phyloP scores from a whole-genome alignment of 768 basidiomycete genomes.

The Lentinula guzmanii region DNA sequence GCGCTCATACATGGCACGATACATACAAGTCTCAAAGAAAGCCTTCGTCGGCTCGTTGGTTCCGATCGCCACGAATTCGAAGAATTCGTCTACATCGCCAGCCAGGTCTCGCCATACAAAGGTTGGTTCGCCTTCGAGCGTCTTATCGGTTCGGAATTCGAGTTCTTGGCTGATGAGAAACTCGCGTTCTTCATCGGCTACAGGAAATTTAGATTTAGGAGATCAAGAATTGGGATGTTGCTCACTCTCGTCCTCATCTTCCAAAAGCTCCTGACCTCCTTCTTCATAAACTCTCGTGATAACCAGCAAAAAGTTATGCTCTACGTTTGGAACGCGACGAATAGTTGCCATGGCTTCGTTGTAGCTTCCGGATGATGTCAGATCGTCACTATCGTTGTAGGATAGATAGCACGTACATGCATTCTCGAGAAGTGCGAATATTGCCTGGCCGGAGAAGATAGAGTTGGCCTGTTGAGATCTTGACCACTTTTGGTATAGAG shows the following conservation, averaged over 20 bases:
- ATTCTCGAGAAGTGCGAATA: conserved; percentile 88
- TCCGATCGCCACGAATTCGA: conserved; percentile 81
- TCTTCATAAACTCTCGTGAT: conserved; percentile 97
- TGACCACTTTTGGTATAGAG: conserved; percentile 50
- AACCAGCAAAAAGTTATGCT: conserved; percentile 84
- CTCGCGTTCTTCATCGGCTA: conserved; percentile 90
- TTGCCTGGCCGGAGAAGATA: conserved; percentile 89
- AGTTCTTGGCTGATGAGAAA: conserved; percentile 91
- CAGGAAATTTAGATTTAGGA: conserved; percentile 1
- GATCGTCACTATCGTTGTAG: conserved; percentile 1
- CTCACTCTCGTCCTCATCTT: conserved; percentile 89
- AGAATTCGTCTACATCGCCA: conserved; percentile 89
- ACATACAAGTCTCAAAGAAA: conserved; percentile 92
- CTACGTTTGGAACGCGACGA: conserved; percentile 71
- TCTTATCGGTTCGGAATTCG: conserved; percentile 72
- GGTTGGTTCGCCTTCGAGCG: conserved; percentile 65
- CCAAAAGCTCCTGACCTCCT: conserved; percentile 89
- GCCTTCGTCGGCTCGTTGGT: conserved; percentile 78
- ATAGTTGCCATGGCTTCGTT: conserved; percentile 95
- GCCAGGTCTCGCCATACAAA: conserved; percentile 91
- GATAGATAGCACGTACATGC: conserved; percentile 69
- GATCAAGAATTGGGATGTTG: conserved; percentile 7
- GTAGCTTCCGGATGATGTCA: conserved; percentile 48
- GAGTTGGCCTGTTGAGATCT: conserved; percentile 87
- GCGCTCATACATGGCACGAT: conserved; percentile 94